phyloP scores from a whole-genome alignment of 106 monocot species.

The Hemerocallis citrina region DNA sequence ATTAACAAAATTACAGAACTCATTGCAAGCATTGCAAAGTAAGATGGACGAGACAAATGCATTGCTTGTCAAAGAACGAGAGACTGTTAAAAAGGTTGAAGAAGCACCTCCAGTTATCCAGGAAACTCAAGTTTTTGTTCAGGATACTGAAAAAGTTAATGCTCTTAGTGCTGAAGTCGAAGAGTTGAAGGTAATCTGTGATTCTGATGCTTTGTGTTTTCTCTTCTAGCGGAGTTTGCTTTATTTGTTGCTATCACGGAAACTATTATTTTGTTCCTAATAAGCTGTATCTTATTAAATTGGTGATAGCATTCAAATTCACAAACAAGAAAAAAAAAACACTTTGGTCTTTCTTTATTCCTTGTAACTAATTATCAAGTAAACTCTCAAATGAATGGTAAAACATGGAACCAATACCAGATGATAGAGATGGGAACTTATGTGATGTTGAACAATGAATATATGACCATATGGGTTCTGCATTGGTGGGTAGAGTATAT shows the following conservation, averaged over 20 bases:
- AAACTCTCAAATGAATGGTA: neutral
- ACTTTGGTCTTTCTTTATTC: neutral
- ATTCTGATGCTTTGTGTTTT: neutral
- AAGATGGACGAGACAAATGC: slow-evolving; percentile 52
- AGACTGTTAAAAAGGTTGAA: slow-evolving; percentile 41
- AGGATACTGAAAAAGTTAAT: slow-evolving; percentile 62
- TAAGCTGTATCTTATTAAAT: neutral
- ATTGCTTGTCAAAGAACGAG: slow-evolving; percentile 51
- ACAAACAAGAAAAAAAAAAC: too few relatives aligned
- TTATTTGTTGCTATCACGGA: neutral
- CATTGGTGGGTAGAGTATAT: neutral
- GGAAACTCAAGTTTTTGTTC: slow-evolving; percentile 62
- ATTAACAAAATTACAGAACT: too few relatives aligned
- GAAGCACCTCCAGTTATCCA: slow-evolving; percentile 64
- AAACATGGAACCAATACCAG: neutral
- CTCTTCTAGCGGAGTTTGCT: neutral
- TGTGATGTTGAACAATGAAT: neutral
- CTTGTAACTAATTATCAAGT: neutral
- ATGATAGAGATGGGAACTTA: neutral
- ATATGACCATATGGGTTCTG: too few relatives aligned
- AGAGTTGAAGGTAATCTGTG: slow-evolving; percentile 45
- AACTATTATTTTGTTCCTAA: slow-evolving; percentile 2
- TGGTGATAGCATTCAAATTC: neutral
- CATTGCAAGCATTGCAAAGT: slow-evolving; percentile 47
- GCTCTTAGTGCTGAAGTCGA: slow-evolving; percentile 52